Evolutionary conservation across 306 rosid species (phyloP).

Genomic region (Ormosia semicastrata): DNA sequence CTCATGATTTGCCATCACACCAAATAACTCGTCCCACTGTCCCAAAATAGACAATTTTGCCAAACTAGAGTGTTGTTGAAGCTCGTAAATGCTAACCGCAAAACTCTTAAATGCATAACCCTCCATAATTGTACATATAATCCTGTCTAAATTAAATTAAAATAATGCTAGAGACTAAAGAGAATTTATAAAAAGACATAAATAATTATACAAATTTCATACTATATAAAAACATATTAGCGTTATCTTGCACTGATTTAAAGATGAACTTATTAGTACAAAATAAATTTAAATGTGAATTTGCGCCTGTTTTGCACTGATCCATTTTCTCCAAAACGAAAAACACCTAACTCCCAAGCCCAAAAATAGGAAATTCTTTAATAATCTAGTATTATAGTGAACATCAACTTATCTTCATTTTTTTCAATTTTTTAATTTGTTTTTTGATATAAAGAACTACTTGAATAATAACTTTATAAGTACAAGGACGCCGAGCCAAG

Average conservation of each 20-base stretch:
- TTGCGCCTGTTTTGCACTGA: not conserved
- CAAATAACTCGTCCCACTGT: not conserved
- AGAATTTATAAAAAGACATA: not conserved
- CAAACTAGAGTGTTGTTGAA: not conserved
- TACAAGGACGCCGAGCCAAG: too few relatives aligned
- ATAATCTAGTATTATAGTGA: not conserved
- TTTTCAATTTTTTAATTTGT: not conserved
- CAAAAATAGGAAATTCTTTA: not conserved
- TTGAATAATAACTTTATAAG: too few relatives aligned
- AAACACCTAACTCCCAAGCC: not conserved
- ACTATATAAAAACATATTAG: too few relatives aligned
- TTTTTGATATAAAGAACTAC: too few relatives aligned
- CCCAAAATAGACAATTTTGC: not conserved
- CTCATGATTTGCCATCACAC: conserved; percentile 2
- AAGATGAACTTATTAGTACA: too few relatives aligned
- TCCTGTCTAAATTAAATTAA: not conserved
- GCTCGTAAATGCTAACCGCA: not conserved
- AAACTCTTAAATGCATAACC: not conserved
- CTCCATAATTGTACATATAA: not conserved
- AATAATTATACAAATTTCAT: not conserved
- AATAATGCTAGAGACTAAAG: not conserved
- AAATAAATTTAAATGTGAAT: too few relatives aligned
- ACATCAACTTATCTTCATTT: not conserved
- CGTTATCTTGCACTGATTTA: too few relatives aligned
- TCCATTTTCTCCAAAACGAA: not conserved